Evolutionary conservation across 208 protist species (phyloP), one percentile per base, ranked within the genome.

Genomic region (Blastocrithidia nonstop): DNA sequence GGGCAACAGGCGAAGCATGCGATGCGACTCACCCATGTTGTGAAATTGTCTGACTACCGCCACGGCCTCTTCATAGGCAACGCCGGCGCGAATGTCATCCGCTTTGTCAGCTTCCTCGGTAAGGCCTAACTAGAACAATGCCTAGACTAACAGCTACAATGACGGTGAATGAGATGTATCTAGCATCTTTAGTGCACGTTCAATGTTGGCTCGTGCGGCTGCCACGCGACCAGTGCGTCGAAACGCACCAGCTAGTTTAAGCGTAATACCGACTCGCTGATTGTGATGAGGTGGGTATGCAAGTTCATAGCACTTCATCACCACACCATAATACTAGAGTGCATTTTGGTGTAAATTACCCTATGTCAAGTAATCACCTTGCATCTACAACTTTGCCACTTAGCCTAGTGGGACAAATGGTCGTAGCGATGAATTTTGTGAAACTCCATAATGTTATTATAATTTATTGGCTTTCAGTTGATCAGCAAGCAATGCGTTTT

Each of bases 241-340:
- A 44, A 93, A 80, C 11, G 84, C 84, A 21, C 57, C 61, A 21
- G 61, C 57, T 1, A 93, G 62, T 45, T 93, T 93, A 16, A 93
- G 35, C 3, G 61, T 59, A 56, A 87, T 86, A 25, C 79, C 72
- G 6, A 73, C 54, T 21, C 64, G 53, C 49, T 88, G 66, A 4
- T 66, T 57, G 54, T 93, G 84, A 38, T 73, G 54, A 7, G 11
- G 13, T 5, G 84, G 79, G 56, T 88, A 88, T 11, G 79, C 84
- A n/a, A 76, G 41, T 25, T 69, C 45, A 58, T 93, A 93, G 22
- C 67, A 73, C 64, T 84, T 88, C 28, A 79, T 66, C 38, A 84
- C 78, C 17, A 93, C 84, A 8, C 84, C 84, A 49, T 93, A 93
- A 61, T 73, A 62, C 61, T 89, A 76, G 8, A 93, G 58, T 27